Evolutionary conservation across 2,329 filamentous ascomycete genomes (phyloP).

Genomic region (Colletotrichum liriopes): DNA sequence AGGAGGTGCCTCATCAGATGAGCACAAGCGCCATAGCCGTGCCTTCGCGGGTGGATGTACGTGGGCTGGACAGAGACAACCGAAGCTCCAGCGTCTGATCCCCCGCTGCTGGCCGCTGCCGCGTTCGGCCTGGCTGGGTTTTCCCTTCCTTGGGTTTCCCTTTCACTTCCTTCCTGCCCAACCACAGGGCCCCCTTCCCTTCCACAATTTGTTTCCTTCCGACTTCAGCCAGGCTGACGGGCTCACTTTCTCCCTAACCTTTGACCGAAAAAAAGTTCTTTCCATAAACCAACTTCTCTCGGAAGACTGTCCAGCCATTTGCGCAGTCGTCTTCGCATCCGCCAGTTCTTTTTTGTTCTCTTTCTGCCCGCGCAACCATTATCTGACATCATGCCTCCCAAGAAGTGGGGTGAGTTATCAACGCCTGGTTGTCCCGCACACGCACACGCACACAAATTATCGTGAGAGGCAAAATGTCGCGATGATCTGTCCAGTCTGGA

Average conservation of each 20-base stretch:
- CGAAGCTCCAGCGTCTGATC: slow-evolving; percentile 29
- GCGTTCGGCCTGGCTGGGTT: slow-evolving; percentile 33
- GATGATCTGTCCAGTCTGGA: slow-evolving; percentile 23
- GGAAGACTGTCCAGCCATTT: background rate
- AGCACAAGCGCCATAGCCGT: slow-evolving; percentile 8
- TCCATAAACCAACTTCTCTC: background rate
- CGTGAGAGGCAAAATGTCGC: slow-evolving; percentile 39
- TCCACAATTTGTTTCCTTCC: slow-evolving; percentile 38
- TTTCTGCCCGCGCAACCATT: slow-evolving; percentile 19
- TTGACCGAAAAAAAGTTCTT: slow-evolving; percentile 12
- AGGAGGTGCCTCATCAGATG: background rate
- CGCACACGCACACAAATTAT: slow-evolving; percentile 40
- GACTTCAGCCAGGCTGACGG: slow-evolving; percentile 16
- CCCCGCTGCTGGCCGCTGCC: slow-evolving; percentile 33
- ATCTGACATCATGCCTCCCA: slow-evolving; percentile 60
- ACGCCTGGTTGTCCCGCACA: slow-evolving; percentile 39
- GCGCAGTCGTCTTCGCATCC: background rate
- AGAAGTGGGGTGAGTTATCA: slow-evolving; percentile 60
- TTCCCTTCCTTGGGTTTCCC: slow-evolving; percentile 32
- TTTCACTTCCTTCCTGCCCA: slow-evolving; percentile 40
- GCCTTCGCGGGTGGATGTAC: slow-evolving; percentile 6
- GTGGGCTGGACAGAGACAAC: slow-evolving; percentile 12
- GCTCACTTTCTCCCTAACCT: background rate
- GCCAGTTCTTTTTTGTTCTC: background rate
- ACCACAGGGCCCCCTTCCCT: slow-evolving; percentile 36